Percentiles rank a stretch among this genome's conserved stretches.
phyloP scores from a whole-genome alignment of 2,329 filamentous ascomycete genomes.

The Geosmithia flava region DNA sequence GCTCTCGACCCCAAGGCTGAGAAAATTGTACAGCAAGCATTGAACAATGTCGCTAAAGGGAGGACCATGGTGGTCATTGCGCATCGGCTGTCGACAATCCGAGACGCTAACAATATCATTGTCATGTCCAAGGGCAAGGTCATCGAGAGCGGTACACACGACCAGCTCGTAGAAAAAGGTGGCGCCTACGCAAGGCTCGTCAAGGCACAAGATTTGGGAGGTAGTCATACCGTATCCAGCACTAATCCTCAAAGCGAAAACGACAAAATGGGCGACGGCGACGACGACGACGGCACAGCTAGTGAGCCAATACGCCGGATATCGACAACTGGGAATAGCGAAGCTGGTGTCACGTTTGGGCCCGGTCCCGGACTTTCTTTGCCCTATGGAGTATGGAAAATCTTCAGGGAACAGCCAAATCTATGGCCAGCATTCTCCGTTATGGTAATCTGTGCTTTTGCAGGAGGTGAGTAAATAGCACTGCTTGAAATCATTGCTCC shows the following conservation, averaged over 20 bases:
- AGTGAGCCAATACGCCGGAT: neutral
- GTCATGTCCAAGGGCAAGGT: conserved; percentile 47
- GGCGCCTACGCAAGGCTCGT: conserved; percentile 78
- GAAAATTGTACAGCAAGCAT: conserved; percentile 40
- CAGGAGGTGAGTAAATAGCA: conserved; percentile 12
- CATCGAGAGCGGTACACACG: conserved; percentile 50
- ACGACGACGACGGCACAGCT: too few relatives aligned
- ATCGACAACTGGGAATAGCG: neutral
- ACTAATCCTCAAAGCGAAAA: too few relatives aligned
- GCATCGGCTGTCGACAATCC: conserved; percentile 45
- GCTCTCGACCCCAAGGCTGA: conserved; percentile 35
- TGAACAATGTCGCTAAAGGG: conserved; percentile 38
- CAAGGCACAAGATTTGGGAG: conserved; percentile 56
- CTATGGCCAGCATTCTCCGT: conserved; percentile 12
- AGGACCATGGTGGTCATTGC: conserved; percentile 57
- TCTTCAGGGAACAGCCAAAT: conserved; percentile 16
- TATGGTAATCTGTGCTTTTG: conserved; percentile 10
- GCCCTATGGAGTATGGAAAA: conserved; percentile 13
- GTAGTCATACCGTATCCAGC: neutral
- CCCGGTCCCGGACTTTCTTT: conserved; percentile 3
- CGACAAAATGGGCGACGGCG: conserved; percentile 5
- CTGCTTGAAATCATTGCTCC: neutral
- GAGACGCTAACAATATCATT: conserved; percentile 52
- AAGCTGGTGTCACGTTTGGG: too few relatives aligned
- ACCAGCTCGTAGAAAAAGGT: conserved; percentile 38